phyloP scores from a whole-genome alignment of 2,329 filamentous ascomycete genomes.

The Apiospora phragmitis region DNA sequence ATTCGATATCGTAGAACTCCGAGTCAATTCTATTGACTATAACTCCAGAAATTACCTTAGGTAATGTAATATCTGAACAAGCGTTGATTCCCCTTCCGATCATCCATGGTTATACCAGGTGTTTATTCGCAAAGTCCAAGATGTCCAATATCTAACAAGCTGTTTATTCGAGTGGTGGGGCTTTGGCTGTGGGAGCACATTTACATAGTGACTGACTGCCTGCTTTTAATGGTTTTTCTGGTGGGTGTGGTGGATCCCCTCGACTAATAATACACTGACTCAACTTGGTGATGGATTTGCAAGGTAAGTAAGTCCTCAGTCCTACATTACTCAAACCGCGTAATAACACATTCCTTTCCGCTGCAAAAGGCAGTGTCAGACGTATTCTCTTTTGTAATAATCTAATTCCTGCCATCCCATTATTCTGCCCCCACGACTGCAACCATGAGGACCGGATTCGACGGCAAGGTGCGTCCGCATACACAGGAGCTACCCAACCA shows the following conservation, averaged over 20 bases:
- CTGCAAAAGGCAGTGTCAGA: background rate
- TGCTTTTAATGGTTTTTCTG: constrained; percentile 3
- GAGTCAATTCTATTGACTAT: background rate
- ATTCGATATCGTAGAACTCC: background rate
- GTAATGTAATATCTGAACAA: too few species aligned
- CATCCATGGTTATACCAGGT: background rate
- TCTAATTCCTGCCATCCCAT: background rate
- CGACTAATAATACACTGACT: constrained; percentile 8
- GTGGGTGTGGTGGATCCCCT: background rate
- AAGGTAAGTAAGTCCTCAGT: too few species aligned
- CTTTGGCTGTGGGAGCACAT: background rate
- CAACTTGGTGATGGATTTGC: background rate
- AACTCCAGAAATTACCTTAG: too few species aligned
- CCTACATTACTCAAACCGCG: background rate
- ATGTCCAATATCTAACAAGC: background rate
- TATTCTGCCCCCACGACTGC: background rate
- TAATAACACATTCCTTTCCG: background rate
- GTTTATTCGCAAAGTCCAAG: background rate
- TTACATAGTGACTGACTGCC: background rate
- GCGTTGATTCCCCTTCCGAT: background rate
- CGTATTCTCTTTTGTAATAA: background rate
- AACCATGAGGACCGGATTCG: constrained; percentile 16
- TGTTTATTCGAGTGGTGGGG: background rate
- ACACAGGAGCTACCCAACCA: constrained; percentile 32
- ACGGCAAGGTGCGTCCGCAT: constrained; percentile 32